Evolutionary conservation across 2,329 filamentous ascomycete species (phyloP).

Genomic region (Colletotrichum camelliae): DNA sequence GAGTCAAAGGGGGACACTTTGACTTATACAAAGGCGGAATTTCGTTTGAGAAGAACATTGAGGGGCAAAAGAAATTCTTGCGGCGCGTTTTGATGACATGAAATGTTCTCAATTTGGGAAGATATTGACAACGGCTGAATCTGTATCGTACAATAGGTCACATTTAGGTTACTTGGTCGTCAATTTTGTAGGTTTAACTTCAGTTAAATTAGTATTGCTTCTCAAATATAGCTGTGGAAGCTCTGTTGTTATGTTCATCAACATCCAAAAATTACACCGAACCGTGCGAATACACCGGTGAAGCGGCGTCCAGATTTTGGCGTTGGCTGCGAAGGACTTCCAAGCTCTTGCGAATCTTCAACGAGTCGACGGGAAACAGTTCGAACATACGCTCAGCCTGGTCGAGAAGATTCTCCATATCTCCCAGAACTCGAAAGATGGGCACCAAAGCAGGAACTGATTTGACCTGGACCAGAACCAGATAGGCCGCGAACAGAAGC

Average conservation of each 20-base stretch:
- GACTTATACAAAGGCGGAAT: neutral
- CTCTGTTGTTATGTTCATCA: neutral
- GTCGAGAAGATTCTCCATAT: neutral
- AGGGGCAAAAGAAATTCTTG: conserved; percentile 1
- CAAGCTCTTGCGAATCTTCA: neutral
- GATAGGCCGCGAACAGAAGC: neutral
- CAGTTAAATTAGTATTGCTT: neutral
- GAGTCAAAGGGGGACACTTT: conserved; percentile 3
- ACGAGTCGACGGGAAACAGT: neutral
- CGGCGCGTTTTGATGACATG: neutral
- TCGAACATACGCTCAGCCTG: neutral
- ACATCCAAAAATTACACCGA: neutral
- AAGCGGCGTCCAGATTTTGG: conserved; percentile 1
- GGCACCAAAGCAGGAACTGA: neutral
- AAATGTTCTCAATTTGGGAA: neutral
- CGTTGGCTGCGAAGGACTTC: neutral
- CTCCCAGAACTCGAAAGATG: neutral
- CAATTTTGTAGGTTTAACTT: neutral
- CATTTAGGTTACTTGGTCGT: neutral
- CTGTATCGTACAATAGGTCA: neutral
- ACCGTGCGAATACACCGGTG: neutral
- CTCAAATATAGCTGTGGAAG: neutral
- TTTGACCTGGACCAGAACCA: conserved; percentile 4
- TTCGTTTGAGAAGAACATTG: conserved; percentile 2
- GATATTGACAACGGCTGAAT: neutral